Evolutionary conservation across 257 asterid species (phyloP), one percentile per base, ranked within the genome.

Genomic region (Salvia splendens): DNA sequence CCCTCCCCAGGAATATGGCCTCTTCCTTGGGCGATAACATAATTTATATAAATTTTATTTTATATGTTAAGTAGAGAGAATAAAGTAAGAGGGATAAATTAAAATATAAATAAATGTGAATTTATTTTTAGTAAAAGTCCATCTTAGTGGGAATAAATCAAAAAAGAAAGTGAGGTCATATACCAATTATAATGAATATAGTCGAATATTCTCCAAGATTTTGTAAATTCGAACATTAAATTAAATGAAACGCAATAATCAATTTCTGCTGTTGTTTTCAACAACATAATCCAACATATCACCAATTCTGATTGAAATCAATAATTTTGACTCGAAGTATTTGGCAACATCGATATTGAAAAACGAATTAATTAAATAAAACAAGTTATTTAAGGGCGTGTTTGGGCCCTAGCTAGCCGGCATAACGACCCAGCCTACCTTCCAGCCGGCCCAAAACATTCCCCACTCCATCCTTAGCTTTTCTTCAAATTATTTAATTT

Each of bases 331-430:
- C 28, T 15, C 8, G 4, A 52, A 42, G 36, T 7, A 62, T 53
- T n/a, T 28, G 76, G 74, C 67, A 66, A 40, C 70, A 45, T 76
- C 40, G 45, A 64, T 60, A 33, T 52, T 67, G 48, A 35, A 40
- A 40, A 38, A 12, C 4, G 9, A 12, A 9, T 15, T 53, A 47
- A 38, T 32, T 38, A 42, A 38, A 47, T n/a, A 45, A 65, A 59
- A 15, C 61, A 67, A 71, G 66, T 28, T 45, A 71, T 6, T 61
- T 36, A 65, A 65, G 71, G 74, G 71, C 69, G 57, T 49, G 61
- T 6, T 14, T 77, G 92, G 84, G 73, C 77, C 82, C 66, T 33
- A 73, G 69, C 35, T 74, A 46, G 93, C 95, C 87, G 89, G 89
- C 93, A 84, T 15, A 41, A 67, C 78, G 88, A 17, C 85, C 85